These are phyloP conservation scores for Usnea hakonensis DNA, from an alignment of 495 filamentous ascomycete genomes.

Conservation along the genomic window DNA sequence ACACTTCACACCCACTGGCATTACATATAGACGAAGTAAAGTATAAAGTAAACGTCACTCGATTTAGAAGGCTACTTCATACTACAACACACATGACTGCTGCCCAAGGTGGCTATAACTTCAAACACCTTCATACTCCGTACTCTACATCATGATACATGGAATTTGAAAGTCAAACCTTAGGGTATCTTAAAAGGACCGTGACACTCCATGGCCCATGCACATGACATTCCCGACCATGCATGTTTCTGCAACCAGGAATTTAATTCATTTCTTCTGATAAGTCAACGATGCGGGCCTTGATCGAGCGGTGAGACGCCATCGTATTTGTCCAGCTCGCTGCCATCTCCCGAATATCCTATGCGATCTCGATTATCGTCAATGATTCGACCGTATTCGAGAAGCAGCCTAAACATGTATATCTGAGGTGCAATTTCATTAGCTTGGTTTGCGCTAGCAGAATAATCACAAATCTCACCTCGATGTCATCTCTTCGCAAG, in stretches of 20 bases:
- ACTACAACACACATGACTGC: background rate
- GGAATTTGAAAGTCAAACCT: background rate
- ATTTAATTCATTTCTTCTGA: background rate
- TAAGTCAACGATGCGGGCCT: slow-evolving; percentile 20
- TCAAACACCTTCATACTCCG: background rate
- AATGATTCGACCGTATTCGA: slow-evolving; percentile 62
- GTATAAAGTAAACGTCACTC: no score
- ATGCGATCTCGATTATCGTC: slow-evolving; percentile 59
- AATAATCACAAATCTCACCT: slow-evolving; percentile 28
- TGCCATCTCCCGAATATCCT: slow-evolving; percentile 53
- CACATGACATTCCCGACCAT: background rate
- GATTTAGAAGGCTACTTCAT: slow-evolving; percentile 10
- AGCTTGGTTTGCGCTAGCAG: background rate
- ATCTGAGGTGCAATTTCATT: slow-evolving; percentile 33
- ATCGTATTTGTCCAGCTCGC: slow-evolving; percentile 28
- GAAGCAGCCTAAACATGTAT: slow-evolving; percentile 57
- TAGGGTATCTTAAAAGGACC: slow-evolving; percentile 11
- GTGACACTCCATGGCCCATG: background rate
- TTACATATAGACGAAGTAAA: no score
- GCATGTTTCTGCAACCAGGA: background rate
- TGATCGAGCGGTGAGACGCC: slow-evolving; percentile 20
- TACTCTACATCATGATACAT: background rate
- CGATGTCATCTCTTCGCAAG: slow-evolving; percentile 63
- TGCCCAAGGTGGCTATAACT: background rate
- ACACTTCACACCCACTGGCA: no score